phyloP scores from a whole-genome alignment of 345 rosid species.

The Psidium guajava region DNA sequence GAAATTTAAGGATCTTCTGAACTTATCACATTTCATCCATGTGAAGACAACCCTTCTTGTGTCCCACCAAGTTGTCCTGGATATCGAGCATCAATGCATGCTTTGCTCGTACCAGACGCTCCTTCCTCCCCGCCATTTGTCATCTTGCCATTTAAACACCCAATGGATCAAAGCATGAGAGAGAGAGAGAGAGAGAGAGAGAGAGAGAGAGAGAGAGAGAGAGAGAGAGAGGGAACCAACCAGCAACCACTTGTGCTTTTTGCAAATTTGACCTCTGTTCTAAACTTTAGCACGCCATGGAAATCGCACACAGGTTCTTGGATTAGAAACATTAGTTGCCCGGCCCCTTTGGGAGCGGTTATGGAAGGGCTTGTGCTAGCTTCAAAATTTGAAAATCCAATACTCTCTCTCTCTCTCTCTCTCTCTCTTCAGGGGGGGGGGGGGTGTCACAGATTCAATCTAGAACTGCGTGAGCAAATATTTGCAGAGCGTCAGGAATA shows the following conservation, averaged over 20 bases:
- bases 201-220: too few relatives aligned
- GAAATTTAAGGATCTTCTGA: background rate
- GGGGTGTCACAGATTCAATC: constrained; percentile 1
- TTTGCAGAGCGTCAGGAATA: constrained; percentile 2
- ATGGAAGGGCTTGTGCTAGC: background rate
- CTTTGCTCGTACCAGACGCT: background rate
- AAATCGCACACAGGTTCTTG: background rate
- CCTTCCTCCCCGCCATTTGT: background rate
- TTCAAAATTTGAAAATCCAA: background rate
- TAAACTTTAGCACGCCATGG: background rate
- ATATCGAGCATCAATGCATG: background rate
- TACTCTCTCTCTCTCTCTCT: background rate
- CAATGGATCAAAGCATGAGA: too few relatives aligned
- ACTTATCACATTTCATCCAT: background rate
- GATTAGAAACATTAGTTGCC: background rate
- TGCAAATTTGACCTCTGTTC: background rate
- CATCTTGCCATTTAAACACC: background rate
- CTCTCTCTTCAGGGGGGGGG: background rate
- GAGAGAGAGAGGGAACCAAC: too few relatives aligned
- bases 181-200: too few relatives aligned
- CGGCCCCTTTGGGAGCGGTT: background rate
- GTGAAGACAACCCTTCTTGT: background rate
- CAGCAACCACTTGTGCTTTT: background rate
- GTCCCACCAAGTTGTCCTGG: background rate
- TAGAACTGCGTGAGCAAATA: background rate